Evolutionary conservation across 2,329 filamentous ascomycete species (phyloP), one percentile per base, ranked within the genome.

Genomic region (Ceratocystis smalleyi): DNA sequence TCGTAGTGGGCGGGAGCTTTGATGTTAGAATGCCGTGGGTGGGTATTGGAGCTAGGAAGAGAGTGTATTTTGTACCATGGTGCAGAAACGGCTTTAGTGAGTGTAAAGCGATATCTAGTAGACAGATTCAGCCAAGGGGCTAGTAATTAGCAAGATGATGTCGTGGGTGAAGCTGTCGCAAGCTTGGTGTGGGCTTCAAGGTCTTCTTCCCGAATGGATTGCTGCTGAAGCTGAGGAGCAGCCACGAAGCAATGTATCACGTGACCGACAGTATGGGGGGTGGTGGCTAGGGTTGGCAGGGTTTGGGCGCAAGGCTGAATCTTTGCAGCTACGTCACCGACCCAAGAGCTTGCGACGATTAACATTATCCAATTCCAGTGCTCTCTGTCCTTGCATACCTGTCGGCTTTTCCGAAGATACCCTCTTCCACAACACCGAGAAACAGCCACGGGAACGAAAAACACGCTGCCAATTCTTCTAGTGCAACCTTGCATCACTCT

Each of bases 271-370:
- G 24, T 27, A 43, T 40, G 32, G 61, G 65, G 45, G 43, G 61
- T 62, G 45, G 43, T 24, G 15, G 2, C 5, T 40, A 59, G 47
- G 30, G 57, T 54, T 17, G 4, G 15, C 3, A 24, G 1, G n/a
- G 3, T 5, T 22, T 19, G 7, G 19, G 47, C 19, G 27, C 55
- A 54, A 51, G 57, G 63, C 63, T 64, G 63, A 40, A 54, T 24
- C 27, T 43, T 43, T 10, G 10, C 30, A 57, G 55, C 59, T 62
- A 65, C 59, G 59, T 65, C 60, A 61, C 43, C 19, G n/a, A 43
- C 32, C 19, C 27, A 22, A 35, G 27, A 57, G 54, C 17, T 57
- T 57, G 54, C 27, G 54, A n/a, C 27, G 35, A n/a, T 17, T n/a
- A 15, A 19, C 4, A 57, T 30, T 30, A 8, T 35, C 35, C 12